Evolutionary conservation across 306 rosid genomes (phyloP), one percentile per base, ranked within the genome.

Genomic region (Lathyrus oleraceus): DNA sequence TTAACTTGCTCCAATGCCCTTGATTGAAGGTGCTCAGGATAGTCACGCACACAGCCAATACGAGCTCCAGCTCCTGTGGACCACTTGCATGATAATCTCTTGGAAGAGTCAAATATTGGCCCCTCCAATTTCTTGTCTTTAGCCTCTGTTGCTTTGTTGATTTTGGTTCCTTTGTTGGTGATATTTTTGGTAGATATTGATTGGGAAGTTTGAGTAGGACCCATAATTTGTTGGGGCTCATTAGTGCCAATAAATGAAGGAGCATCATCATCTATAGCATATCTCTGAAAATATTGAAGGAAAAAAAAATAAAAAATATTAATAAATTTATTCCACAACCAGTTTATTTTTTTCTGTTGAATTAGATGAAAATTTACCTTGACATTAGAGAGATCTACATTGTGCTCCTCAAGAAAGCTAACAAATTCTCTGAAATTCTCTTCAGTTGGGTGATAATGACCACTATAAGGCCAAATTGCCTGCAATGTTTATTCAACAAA

Each of bases 401-500:
- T 61, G 70, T 91, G 85, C 70, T 91, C 96, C 57, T 80, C 75
- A 12, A 94, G 96, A 77, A 91, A 94, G 89, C 87, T 69, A 47
- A 91, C 76, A 59, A 94, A 91, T 56, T 94, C 99, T 47, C 40
- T 84, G 81, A 94, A 94, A 81, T 94, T 88, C 77, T 87, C 99
- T 76, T 94, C 97, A 27, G 99, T 94, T 39, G 99, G 99, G 77
- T 79, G 99, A 70, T 94, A 94, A 62, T 94, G 99, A 35, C 99
- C 99, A 61, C 99, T 94, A 62, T 94, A 94, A 4, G 99, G 99
- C 99, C 99, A 94, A 75, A 94, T 94, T 23, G 99, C 99, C 97
- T 91, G 81, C 67, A 75, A 76, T 44, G 14, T 65, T 48, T 23
- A 52, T n/a, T 30, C 25, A 71, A 40, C 6, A 65, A 76, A 48